phyloP scores from a whole-genome alignment of 2,329 filamentous ascomycete genomes.

The Westerdykella ornata region DNA sequence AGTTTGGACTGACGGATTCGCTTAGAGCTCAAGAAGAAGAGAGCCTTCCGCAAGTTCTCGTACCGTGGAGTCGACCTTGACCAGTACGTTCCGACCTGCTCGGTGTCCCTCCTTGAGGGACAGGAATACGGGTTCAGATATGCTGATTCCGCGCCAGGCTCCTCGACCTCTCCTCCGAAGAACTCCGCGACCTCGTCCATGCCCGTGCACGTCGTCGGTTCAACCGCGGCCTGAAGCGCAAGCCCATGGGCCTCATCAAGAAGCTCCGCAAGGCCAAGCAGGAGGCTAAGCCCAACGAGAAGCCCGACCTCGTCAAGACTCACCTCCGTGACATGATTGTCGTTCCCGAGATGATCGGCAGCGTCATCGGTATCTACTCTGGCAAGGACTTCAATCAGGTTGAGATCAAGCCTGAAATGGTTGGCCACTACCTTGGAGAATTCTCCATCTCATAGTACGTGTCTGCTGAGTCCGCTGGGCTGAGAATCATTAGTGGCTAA shows the following conservation, averaged over 20 bases:
- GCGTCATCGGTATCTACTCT: conserved; percentile 98
- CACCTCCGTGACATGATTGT: conserved; percentile 99
- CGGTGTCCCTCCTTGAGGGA: conserved; percentile 19
- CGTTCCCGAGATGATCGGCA: conserved; percentile 99
- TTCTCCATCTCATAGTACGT: conserved; percentile 99
- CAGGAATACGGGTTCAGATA: conserved; percentile 12
- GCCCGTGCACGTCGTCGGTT: conserved; percentile 96
- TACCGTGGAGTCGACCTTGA: conserved; percentile 99
- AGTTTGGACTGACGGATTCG: conserved; percentile 20
- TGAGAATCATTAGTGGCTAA: conserved; percentile 35
- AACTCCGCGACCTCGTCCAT: conserved; percentile 99
- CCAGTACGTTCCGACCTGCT: conserved; percentile 62
- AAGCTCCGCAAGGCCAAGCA: conserved; percentile 99
- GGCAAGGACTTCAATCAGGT: conserved; percentile 99
- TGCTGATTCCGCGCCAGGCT: conserved; percentile 56
- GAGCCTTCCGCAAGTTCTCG: conserved; percentile 99
- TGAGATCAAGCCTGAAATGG: conserved; percentile 99
- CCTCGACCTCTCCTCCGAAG: conserved; percentile 95
- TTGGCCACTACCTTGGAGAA: conserved; percentile 98
- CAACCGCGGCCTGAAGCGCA: conserved; percentile 99
- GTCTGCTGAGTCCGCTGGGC: conserved; percentile 1
- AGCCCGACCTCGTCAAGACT: conserved; percentile 98
- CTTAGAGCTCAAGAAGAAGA: conserved; percentile 96
- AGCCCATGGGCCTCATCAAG: conserved; percentile 99
- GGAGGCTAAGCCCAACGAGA: conserved; percentile 98